phyloP scores from a whole-genome alignment of 305 asterid species.

The Solanum hybrid region DNA sequence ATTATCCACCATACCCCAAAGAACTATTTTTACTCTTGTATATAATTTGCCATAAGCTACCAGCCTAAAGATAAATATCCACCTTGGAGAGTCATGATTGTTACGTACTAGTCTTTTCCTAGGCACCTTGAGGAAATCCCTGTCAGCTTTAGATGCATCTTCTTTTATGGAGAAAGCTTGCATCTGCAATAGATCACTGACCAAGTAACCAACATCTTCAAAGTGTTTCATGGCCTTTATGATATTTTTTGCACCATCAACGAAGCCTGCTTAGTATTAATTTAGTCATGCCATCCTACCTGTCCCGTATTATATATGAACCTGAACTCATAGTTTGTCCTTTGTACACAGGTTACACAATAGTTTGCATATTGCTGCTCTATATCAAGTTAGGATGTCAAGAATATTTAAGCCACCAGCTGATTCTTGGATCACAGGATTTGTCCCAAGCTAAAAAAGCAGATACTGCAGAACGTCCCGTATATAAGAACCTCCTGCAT shows the following conservation, averaged over 20 bases:
- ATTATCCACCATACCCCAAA: neutral
- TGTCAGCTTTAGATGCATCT: neutral
- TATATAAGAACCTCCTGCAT: neutral
- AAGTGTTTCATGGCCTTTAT: neutral
- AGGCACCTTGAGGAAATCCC: neutral
- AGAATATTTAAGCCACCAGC: neutral
- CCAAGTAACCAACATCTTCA: neutral
- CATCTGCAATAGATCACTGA: neutral
- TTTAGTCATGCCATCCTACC: neutral
- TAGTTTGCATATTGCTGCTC: neutral
- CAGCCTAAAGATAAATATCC: neutral
- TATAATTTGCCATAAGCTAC: neutral
- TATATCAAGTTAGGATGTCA: neutral
- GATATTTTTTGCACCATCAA: neutral
- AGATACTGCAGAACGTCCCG: neutral
- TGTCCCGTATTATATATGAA: neutral
- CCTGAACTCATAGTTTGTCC: neutral
- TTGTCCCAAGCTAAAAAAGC: neutral
- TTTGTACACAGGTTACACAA: neutral
- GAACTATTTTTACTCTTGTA: neutral
- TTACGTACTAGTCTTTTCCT: neutral
- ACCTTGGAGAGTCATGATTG: neutral
- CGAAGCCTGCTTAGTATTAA: neutral
- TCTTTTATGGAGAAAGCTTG: neutral
- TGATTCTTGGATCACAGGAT: neutral